phyloP scores from a whole-genome alignment of 371 early-diverging fungal species.

The Rhizomucor miehei region DNA sequence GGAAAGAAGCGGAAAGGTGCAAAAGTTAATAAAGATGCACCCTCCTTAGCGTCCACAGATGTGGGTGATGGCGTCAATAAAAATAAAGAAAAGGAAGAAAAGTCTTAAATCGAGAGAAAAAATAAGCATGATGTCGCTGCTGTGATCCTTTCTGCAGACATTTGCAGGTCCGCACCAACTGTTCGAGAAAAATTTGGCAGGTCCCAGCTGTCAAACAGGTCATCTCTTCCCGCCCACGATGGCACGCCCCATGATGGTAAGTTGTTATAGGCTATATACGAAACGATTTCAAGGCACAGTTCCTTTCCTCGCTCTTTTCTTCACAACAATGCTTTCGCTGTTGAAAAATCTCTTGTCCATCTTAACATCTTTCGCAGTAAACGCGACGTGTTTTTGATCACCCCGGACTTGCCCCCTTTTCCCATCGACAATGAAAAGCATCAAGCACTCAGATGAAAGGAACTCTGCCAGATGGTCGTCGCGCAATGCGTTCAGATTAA shows the following conservation, averaged over 20 bases:
- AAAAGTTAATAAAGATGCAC: no score
- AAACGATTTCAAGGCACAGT: neutral
- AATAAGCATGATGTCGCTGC: neutral
- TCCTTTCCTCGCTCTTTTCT: neutral
- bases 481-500: neutral
- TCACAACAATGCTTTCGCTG: neutral
- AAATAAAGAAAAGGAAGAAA: neutral
- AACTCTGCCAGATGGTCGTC: neutral
- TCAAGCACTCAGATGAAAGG: neutral
- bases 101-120: neutral
- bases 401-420: neutral
- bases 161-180: neutral
- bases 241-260: neutral
- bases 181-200: neutral
- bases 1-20: slow-evolving; percentile 21
- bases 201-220: neutral
- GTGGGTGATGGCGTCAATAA: neutral
- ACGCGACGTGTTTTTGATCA: neutral
- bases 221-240: neutral
- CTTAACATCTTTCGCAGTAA: neutral
- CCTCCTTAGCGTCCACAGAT: no score
- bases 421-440: neutral
- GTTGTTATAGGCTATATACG: neutral
- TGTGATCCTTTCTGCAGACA: neutral
- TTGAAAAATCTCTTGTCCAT: neutral